Percentiles rank a stretch among this genome's conserved stretches.
Evolutionary conservation across 805 yeast genomes (phyloP).

Genomic region (Nakazawaea ambrosiae): DNA sequence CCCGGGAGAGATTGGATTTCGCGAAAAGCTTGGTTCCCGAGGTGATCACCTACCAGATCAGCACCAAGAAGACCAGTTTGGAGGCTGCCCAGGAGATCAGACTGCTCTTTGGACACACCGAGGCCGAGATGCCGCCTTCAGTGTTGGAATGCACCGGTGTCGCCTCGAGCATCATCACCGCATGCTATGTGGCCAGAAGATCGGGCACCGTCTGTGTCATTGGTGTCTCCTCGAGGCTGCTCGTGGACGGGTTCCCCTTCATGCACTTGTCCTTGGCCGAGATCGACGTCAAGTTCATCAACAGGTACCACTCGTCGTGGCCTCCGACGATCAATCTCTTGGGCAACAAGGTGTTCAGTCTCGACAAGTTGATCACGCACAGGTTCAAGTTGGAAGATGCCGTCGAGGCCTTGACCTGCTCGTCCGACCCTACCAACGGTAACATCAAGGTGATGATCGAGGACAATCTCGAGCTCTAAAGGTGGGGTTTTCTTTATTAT

Average conservation of each 20-base stretch:
- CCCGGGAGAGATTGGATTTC: constrained; percentile 34
- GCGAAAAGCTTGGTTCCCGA: constrained; percentile 41
- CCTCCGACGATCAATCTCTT: constrained; percentile 47
- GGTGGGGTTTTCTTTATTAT: not conserved
- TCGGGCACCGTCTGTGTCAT: constrained; percentile 39
- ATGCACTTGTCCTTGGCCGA: constrained; percentile 49
- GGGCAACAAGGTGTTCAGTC: constrained; percentile 34
- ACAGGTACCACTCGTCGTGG: constrained; percentile 51
- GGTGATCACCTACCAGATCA: constrained; percentile 36
- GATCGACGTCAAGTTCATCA: constrained; percentile 42
- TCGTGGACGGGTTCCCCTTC: constrained; percentile 42
- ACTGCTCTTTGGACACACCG: constrained; percentile 27
- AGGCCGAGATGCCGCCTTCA: constrained; percentile 32
- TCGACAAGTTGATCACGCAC: constrained; percentile 43
- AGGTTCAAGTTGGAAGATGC: constrained; percentile 39
- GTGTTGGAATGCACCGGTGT: constrained; percentile 52
- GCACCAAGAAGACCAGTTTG: constrained; percentile 21
- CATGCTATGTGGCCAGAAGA: constrained; percentile 38
- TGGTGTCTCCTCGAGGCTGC: constrained; percentile 41
- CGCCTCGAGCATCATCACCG: constrained; percentile 39
- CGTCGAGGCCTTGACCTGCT: constrained; percentile 34
- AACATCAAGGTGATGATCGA: constrained; percentile 41
- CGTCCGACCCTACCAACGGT: constrained; percentile 33
- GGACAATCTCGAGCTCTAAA: constrained; percentile 19
- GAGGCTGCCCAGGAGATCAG: constrained; percentile 34